A percentile compares a stretch with the other conserved stretches of the same genome.
phyloP scores from a whole-genome alignment of 768 basidiomycete genomes.

The Ramaria rubella region DNA sequence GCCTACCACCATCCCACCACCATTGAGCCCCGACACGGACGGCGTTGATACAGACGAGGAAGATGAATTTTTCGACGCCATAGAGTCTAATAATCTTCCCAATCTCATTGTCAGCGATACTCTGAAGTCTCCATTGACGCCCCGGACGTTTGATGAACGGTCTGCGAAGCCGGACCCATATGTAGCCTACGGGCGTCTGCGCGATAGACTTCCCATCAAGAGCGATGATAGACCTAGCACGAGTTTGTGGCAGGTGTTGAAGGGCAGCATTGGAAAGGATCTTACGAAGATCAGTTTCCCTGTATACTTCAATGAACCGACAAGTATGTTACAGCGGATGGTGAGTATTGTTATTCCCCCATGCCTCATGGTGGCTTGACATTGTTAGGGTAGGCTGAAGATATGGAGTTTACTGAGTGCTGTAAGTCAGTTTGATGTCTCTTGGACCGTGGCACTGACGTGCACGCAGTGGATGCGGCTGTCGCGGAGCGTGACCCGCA shows the following conservation, averaged over 20 bases:
- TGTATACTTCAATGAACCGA: constrained; percentile 89
- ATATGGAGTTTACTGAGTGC: constrained; percentile 96
- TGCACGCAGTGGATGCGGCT: constrained; percentile 70
- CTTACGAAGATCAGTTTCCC: constrained; percentile 94
- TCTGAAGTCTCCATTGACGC: constrained; percentile 34
- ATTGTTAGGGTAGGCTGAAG: constrained; percentile 55
- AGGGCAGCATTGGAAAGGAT: constrained; percentile 94
- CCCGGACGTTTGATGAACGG: constrained; percentile 13
- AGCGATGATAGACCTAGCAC: constrained; percentile 80
- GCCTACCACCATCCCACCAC: not conserved
- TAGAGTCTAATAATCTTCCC: constrained; percentile 74
- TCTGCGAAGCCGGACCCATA: constrained; percentile 45
- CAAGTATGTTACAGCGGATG: constrained; percentile 96
- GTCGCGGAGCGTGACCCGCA: constrained; percentile 68
- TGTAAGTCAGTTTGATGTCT: constrained; percentile 40
- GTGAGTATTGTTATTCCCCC: constrained; percentile 30
- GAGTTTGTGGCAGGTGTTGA: constrained; percentile 91
- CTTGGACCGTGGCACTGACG: not conserved
- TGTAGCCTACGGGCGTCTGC: constrained; percentile 58
- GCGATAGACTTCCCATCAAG: constrained; percentile 53
- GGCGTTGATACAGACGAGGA: constrained; percentile 63
- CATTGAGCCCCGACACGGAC: constrained; percentile 23
- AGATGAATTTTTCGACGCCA: constrained; percentile 97
- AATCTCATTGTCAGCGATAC: constrained; percentile 65
- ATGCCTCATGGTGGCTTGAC: not conserved